A percentile compares a stretch with the other conserved stretches of the same genome.
These are phyloP conservation scores for Penicillium bovifimosum DNA, from an alignment of 495 filamentous ascomycete species.

Conservation along the genomic window DNA sequence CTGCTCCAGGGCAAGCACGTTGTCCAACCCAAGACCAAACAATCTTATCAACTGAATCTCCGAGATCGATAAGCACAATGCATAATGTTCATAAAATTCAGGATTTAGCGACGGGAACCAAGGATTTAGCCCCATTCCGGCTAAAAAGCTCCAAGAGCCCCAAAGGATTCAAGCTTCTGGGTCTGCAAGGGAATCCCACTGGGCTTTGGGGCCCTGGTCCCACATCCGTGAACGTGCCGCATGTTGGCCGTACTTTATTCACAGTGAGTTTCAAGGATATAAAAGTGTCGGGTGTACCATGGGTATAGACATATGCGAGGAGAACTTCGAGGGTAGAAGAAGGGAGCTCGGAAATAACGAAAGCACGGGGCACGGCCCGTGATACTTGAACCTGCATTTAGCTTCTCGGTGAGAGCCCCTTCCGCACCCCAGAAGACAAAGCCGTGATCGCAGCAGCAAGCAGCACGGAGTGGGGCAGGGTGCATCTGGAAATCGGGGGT, in stretches of 20 bases:
- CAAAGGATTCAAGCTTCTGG: background rate
- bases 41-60: background rate
- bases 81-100: background rate
- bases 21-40: background rate
- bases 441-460: background rate
- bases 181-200: background rate
- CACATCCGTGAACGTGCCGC: background rate
- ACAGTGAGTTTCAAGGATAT: too few species aligned
- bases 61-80: constrained; percentile 1
- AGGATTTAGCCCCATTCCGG: background rate
- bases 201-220: background rate
- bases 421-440: background rate
- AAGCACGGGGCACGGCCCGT: background rate
- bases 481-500: background rate
- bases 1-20: background rate
- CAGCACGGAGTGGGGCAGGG: background rate
- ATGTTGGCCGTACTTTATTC: too few species aligned
- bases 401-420: background rate
- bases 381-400: background rate
- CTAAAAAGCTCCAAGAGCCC: background rate
- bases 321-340: background rate
- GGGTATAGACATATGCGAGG: background rate
- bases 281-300: too few species aligned
- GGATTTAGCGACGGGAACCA: background rate
- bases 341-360: background rate